Base-by-base conservation (phyloP, 805 yeast genomes). In the Wickerhamomyces sydowiorum region DNA sequence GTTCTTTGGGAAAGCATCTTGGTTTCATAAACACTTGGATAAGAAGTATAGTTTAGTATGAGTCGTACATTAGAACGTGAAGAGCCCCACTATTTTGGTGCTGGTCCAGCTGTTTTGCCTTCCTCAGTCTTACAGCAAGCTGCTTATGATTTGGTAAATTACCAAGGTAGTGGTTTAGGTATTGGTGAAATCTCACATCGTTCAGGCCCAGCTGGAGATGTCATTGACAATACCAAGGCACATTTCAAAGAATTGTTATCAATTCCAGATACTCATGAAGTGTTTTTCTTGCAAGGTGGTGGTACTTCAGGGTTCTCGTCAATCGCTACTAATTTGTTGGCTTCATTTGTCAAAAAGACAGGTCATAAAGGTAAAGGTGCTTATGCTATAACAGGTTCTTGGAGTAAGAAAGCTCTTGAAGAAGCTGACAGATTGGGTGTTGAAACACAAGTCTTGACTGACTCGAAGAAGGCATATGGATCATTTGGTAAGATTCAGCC, bases 61-160 rank as follows among this genome's bases (percentile, higher is more conserved):
- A 24, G 39, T 19, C 48, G 34, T 30, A 37, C 73, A 12, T 63
- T 81, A 41, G 73, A 76, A 37, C 78, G 91, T 69, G 80, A 73
- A 61, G 81, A 80, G 56, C 88, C 89, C 42, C 69, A 77, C 57
- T 86, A 93, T 61, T 93, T 88, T 57, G 99, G 98, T 43, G 98
- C 99, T n/a, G 99, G 99, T 13, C 99, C 99, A 38, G 99, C 99
- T 1, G 74, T 82, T 40, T 72, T 93, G 35, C 97, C 98, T 27
- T 80, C 91, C 3, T 57, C 65, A 4, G 98, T 91, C 2, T 73
- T 93, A 41, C 82, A 87, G 65, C 82, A 86, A 66, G 96, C 97
- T 5, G 95, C 97, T 2, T 60, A 62, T 25, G 98, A 93, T 60
- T 70, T 93, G 49, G 60, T 93, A 47, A 77, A 80, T 56, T 93